phyloP scores from a whole-genome alignment of 1,284 basidiomycete genomes.

The Pyrrhoderma noxium region DNA sequence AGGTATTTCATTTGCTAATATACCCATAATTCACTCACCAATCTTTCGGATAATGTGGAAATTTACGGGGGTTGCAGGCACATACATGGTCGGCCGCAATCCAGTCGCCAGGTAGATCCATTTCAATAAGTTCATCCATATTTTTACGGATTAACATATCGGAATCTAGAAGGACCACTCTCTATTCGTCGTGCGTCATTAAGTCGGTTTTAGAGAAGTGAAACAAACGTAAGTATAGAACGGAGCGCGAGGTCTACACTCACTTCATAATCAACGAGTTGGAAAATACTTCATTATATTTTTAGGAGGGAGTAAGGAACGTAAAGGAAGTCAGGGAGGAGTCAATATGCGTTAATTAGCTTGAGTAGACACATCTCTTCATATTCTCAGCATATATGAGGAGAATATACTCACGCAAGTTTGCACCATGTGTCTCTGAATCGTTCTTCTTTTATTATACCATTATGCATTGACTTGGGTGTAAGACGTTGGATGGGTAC shows the following conservation, averaged over 20 bases:
- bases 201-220: no score
- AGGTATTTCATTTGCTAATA: background rate
- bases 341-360: no score
- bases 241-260: no score
- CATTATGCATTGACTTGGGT: conserved; percentile 45
- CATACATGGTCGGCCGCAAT: conserved; percentile 88
- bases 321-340: background rate
- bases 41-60: conserved; percentile 80
- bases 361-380: no score
- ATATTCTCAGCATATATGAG: no score
- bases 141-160: conserved; percentile 86
- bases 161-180: conserved; percentile 79
- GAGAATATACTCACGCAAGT: conserved; percentile 54
- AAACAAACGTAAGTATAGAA: no score
- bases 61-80: conserved; percentile 85
- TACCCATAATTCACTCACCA: no score
- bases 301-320: background rate
- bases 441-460: conserved; percentile 53
- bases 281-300: conserved; percentile 61
- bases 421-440: conserved; percentile 92
- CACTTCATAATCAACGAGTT: conserved; percentile 72
- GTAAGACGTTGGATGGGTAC: conserved; percentile 54
- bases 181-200: no score
- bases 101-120: conserved; percentile 57
- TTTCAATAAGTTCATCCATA: conserved; percentile 88